A percentile compares a stretch with the other conserved stretches of the same genome.
Conservation (phyloP, 306 rosid genomes). For the Chamaecrista fasciculata region DNA sequence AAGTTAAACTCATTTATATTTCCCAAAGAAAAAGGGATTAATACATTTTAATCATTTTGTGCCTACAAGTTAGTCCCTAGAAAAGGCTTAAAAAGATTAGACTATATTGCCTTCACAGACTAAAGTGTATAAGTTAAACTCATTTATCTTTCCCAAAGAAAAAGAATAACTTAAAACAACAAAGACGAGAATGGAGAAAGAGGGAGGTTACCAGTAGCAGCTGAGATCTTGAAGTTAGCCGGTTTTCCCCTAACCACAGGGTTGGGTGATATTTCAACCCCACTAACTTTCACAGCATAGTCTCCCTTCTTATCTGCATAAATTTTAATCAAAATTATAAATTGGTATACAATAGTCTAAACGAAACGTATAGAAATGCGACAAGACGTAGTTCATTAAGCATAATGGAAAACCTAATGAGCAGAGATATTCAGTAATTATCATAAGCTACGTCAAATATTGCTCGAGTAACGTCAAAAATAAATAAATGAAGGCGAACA, state of each 20-base stretch:
- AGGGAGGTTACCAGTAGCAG: conserved; percentile 45
- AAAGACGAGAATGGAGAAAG: not conserved
- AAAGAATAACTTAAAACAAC: too few species aligned
- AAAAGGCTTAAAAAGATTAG: too few species aligned
- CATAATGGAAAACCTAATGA: not conserved
- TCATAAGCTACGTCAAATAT: not conserved
- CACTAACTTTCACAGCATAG: conserved; percentile 56
- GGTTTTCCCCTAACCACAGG: conserved; percentile 53
- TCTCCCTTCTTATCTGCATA: conserved; percentile 41
- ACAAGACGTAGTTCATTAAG: not conserved
- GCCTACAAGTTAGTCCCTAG: too few species aligned
- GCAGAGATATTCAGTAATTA: not conserved
- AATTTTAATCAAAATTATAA: not conserved
- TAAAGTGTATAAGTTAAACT: too few species aligned
- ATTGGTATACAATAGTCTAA: not conserved
- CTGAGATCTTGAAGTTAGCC: conserved; percentile 53
- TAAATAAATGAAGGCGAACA: not conserved
- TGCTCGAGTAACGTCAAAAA: not conserved
- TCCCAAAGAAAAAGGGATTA: not conserved
- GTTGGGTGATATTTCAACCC: conserved; percentile 46
- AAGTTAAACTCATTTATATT: too few species aligned
- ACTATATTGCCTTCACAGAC: too few species aligned
- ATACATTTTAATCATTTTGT: too few species aligned
- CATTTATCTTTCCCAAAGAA: too few species aligned
- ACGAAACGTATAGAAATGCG: not conserved